phyloP scores from a whole-genome alignment of 306 rosid species.

The Geum urbanum region DNA sequence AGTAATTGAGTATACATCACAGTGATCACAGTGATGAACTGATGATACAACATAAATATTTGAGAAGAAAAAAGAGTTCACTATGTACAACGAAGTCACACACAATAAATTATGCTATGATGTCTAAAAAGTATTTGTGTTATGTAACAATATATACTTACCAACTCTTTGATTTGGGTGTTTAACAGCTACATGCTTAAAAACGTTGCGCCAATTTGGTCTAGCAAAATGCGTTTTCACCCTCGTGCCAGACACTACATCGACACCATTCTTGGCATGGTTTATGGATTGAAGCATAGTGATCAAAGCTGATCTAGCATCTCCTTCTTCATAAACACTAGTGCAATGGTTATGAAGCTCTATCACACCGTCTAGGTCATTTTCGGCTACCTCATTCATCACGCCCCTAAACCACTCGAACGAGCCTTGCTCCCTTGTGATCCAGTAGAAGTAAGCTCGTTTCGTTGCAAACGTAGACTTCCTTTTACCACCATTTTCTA shows the following conservation, averaged over 20 bases:
- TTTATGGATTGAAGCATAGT: constrained; percentile 63
- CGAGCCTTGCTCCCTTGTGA: constrained; percentile 82
- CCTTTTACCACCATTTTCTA: constrained; percentile 32
- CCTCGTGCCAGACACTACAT: too few relatives aligned
- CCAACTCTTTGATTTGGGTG: constrained; percentile 68
- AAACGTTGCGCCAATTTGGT: constrained; percentile 80
- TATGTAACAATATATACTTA: constrained; percentile 32
- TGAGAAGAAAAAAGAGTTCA: background rate
- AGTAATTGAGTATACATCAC: background rate
- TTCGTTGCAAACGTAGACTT: constrained; percentile 58
- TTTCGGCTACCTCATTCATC: constrained; percentile 79
- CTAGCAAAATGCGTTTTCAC: constrained; percentile 67
- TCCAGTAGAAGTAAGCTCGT: constrained; percentile 90
- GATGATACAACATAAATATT: background rate
- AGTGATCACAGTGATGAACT: background rate
- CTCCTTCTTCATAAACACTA: constrained; percentile 89
- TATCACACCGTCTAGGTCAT: constrained; percentile 52
- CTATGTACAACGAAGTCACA: background rate
- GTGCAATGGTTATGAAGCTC: constrained; percentile 87
- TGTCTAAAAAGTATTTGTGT: background rate
- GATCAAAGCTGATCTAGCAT: constrained; percentile 76
- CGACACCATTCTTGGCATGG: too few relatives aligned
- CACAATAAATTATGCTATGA: background rate
- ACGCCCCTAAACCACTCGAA: constrained; percentile 88
- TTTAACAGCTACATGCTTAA: constrained; percentile 55